Base-by-base conservation (phyloP, 2,329 filamentous ascomycete genomes). In the Rosellinia necatrix region DNA sequence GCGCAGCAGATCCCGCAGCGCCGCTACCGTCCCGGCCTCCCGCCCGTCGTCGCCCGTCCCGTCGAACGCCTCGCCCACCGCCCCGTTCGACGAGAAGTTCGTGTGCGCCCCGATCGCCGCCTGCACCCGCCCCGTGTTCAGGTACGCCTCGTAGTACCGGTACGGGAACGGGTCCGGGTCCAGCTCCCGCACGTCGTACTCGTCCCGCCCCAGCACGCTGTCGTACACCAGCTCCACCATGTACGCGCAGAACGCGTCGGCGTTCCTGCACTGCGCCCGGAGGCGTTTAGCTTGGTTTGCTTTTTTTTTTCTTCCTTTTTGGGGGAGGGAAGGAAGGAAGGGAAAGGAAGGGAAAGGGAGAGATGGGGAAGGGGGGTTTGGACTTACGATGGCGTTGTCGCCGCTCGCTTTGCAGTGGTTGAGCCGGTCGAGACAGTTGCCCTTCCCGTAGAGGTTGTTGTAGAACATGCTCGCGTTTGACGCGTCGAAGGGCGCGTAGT, bases 401-500 rank as follows among this genome's bases (percentile, higher is more conserved):
- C 81, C 81, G 4, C 74, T 76, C 1, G 74, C 73, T 58, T 79
- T 78, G 75, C 84, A 88, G 58, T 81, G 73, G 10, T 76, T 71
- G n/a, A 81, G 78, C 52, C 77, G 76, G 64, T 86, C 83, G 22
- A 81, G 68, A 68, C 85, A 87, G 68, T 86, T 86, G 27, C 84
- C 84, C 2, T 74, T 65, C 1, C 83, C 84, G 65, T 85, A 87
- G 27, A 86, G 66, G 61, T 80, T 81, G 71, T 86, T 84, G 73
- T 82, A 83, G 70, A 84, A 77, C 65, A 78, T 71, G 0, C 72
- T 72, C 52, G 80, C 74, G 25, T 78, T 70, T 2, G 77, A 75
- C 8, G 71, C 75, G 66, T 81, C 82, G 71, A 73, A 82, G 2
- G 80, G 80, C 1, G 72, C 68, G 62, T 78, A 80, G 61, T 82